Evolutionary conservation across 1,284 basidiomycete genomes (phyloP), one percentile per base, ranked within the genome.

Genomic region (Phellinidium pouzarii): DNA sequence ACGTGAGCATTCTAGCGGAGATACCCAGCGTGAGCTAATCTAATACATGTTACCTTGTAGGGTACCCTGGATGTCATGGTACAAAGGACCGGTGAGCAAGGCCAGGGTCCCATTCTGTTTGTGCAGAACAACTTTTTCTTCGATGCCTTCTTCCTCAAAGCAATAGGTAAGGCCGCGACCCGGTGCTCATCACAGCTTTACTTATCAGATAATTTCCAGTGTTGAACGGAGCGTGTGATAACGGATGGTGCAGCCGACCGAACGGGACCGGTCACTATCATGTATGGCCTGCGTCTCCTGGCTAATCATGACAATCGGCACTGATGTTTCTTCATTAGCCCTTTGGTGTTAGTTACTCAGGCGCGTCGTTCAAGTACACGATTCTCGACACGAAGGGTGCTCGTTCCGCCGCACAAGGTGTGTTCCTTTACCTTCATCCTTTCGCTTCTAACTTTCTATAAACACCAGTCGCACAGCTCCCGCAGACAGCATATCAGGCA

Each of bases 41-140:
- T 43, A 40, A 9, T 25, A 8, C 0, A n/a, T n/a, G n/a, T n/a
- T 70, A 38, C 31, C n/a, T 31, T 12, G 1, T 19, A 95, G 91
- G 94, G 95, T 0, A 91, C 93, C 1, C 73, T 99, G 20, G 96
- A 99, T 67, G 80, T 99, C 37, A 72, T 97, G 66, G 76, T 99
- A 0, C 94, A 97, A 64, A 75, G 94, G 36, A 83, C 84, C 0
- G 91, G 90, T 0, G 69, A 73, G 9, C 80, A 83, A 53, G 76
- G 77, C 2, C 67, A 72, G 48, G 83, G 84, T 3, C 79, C 76
- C 29, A 71, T 94, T 12, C 69, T 84, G 1, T 97, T 99, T 61
- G 74, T 99, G 38, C 93, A 96, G 69, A 99, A 99, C 67, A 98
- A 98, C 69, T 93, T 94, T 64, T 99, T 96, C 65, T 94, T 94